Evolutionary conservation across 148 eudicot genomes (phyloP).

Genomic region (Arbutus unedo): DNA sequence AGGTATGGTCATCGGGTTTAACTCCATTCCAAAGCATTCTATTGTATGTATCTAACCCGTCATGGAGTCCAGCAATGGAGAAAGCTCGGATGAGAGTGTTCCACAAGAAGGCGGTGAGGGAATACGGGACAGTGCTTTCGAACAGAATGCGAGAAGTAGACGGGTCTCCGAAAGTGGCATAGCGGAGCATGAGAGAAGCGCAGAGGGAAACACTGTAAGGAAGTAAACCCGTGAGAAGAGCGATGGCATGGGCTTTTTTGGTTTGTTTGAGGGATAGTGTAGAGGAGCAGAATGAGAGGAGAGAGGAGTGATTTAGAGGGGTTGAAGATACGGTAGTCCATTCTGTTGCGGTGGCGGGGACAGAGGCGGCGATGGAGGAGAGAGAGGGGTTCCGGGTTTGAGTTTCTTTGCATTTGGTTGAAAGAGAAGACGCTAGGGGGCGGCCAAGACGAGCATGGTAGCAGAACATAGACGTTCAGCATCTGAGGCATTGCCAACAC

Average conservation of each 20-base stretch:
- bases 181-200: too few species aligned
- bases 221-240: background rate
- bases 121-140: conserved; percentile 25
- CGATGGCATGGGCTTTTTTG: background rate
- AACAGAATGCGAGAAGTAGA: conserved; percentile 31
- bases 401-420: background rate
- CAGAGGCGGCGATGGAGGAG: too few species aligned
- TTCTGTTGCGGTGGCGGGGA: background rate
- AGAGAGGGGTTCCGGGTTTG: too few species aligned
- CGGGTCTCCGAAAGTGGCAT: background rate
- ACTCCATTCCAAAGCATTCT: conserved; percentile 22
- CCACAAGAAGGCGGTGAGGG: conserved; percentile 55
- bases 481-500: too few species aligned
- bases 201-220: too few species aligned
- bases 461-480: conserved; percentile 2
- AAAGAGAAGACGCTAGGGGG: background rate
- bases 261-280: conserved; percentile 21
- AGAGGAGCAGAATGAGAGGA: conserved; percentile 38
- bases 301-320: background rate
- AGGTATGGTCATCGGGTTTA: conserved; percentile 63
- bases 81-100: conserved; percentile 58
- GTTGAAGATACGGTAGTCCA: background rate
- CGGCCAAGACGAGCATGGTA: background rate
- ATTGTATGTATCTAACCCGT: conserved; percentile 20
- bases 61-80: conserved; percentile 26